Percentiles rank a stretch among this genome's conserved stretches.
Conservation (phyloP, 2,329 filamentous ascomycete genomes). For the Pseudocercospora musae region DNA sequence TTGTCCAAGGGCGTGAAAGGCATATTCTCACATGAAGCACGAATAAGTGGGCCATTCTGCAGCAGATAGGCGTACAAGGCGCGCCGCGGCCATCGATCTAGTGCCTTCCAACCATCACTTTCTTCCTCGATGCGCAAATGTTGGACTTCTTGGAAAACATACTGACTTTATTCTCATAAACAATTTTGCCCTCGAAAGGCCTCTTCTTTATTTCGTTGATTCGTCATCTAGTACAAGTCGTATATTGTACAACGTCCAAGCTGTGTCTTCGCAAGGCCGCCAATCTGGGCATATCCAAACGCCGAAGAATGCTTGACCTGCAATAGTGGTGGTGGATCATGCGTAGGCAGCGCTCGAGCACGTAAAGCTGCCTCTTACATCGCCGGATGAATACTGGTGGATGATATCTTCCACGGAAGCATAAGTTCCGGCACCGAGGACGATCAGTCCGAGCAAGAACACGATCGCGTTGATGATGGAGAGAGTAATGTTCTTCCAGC, state of each 20-base stretch:
- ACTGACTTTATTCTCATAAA: background rate
- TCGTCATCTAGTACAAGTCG: background rate
- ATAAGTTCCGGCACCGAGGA: constrained; percentile 42
- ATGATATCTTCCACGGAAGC: constrained; percentile 45
- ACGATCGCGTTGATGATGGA: constrained; percentile 45
- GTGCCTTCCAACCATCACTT: background rate
- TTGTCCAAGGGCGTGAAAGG: background rate
- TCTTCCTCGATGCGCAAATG: background rate
- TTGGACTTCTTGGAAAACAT: background rate
- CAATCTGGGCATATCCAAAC: background rate
- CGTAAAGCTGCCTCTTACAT: constrained; percentile 42
- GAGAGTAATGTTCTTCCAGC: constrained; percentile 44
- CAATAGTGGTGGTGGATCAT: background rate
- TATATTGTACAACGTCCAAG: background rate
- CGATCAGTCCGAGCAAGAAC: constrained; percentile 36
- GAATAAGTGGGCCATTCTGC: background rate
- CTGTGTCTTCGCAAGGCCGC: background rate
- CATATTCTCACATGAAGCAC: background rate
- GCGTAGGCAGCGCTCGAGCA: constrained; percentile 33
- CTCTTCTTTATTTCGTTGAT: background rate
- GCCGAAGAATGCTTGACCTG: background rate
- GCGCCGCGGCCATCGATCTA: background rate
- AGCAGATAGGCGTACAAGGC: background rate
- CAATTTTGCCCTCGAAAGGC: background rate
- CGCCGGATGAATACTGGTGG: constrained; percentile 38